phyloP scores from a whole-genome alignment of 176 grass and related monocot species.

The Zea luxurians region DNA sequence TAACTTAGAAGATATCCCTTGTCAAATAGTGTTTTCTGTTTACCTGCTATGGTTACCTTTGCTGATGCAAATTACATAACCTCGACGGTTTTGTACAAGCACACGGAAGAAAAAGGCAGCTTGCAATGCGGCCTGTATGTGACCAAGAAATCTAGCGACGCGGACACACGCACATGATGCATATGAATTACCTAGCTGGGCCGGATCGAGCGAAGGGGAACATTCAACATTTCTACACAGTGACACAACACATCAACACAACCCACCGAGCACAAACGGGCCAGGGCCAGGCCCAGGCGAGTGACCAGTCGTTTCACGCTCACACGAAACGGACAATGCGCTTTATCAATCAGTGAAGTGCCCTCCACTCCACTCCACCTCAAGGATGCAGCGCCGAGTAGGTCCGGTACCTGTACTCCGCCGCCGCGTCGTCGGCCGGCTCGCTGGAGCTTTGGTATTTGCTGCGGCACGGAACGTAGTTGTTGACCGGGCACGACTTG shows the following conservation, averaged over 20 bases:
- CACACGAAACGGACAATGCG: conserved; percentile 33
- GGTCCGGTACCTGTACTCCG: conserved; percentile 40
- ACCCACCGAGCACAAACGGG: background rate
- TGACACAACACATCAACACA: conserved; percentile 33
- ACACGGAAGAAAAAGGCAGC: background rate
- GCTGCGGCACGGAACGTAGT: conserved; percentile 45
- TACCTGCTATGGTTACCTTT: background rate
- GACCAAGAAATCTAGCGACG: background rate
- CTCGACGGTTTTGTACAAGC: background rate
- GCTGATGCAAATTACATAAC: background rate
- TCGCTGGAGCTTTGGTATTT: conserved; percentile 1
- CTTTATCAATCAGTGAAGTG: background rate
- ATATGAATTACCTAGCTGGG: conserved; percentile 7
- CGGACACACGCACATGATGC: background rate
- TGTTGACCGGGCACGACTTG: conserved; percentile 53
- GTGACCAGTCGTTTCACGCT: conserved; percentile 29
- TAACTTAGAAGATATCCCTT: no score
- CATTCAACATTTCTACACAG: background rate
- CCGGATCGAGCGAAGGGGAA: background rate
- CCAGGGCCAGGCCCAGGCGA: conserved; percentile 14
- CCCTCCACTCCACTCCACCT: background rate
- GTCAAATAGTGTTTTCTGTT: background rate
- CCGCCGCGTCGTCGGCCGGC: background rate
- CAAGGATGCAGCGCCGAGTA: conserved; percentile 53
- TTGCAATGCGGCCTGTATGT: background rate